A percentile compares a stretch with the other conserved stretches of the same genome.
phyloP scores from a whole-genome alignment of 176 grass and related monocot genomes.

The Areca catechu region DNA sequence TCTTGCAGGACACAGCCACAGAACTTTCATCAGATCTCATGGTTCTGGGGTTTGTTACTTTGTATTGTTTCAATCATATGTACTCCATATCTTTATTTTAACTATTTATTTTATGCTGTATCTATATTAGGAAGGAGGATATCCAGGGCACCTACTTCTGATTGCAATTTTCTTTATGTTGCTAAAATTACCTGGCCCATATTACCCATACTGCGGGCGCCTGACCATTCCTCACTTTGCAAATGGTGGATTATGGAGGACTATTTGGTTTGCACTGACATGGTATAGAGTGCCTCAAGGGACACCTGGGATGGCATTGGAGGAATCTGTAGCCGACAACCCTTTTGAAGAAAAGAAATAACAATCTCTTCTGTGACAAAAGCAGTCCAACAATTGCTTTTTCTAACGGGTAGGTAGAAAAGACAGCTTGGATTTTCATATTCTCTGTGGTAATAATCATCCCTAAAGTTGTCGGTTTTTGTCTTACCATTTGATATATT shows the following conservation, averaged over 20 bases:
- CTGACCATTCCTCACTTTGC: slow-evolving; percentile 19
- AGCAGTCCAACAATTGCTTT: too few species aligned
- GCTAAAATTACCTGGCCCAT: slow-evolving; percentile 14
- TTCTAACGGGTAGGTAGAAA: too few species aligned
- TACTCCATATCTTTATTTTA: background rate
- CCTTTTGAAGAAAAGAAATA: too few species aligned
- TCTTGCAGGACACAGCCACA: background rate
- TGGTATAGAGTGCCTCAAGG: slow-evolving; percentile 1
- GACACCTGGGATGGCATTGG: too few species aligned
- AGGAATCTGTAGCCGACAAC: too few species aligned
- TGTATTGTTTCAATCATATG: too few species aligned
- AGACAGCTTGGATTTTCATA: too few species aligned
- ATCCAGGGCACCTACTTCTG: slow-evolving; percentile 12
- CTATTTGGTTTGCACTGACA: slow-evolving; percentile 11
- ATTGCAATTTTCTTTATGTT: slow-evolving; percentile 15
- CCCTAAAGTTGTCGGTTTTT: too few species aligned
- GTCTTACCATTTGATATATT: too few species aligned
- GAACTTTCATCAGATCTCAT: slow-evolving; percentile 4
- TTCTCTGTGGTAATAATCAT: too few species aligned
- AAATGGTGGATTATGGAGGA: slow-evolving; percentile 22
- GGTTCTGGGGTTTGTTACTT: background rate
- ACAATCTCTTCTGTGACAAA: too few species aligned
- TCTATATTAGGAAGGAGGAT: slow-evolving; percentile 6
- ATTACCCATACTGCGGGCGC: slow-evolving; percentile 17
- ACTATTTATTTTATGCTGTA: background rate